Base-by-base conservation (phyloP, 2,329 filamentous ascomycete genomes). In the Arthrinium puccinioides region DNA sequence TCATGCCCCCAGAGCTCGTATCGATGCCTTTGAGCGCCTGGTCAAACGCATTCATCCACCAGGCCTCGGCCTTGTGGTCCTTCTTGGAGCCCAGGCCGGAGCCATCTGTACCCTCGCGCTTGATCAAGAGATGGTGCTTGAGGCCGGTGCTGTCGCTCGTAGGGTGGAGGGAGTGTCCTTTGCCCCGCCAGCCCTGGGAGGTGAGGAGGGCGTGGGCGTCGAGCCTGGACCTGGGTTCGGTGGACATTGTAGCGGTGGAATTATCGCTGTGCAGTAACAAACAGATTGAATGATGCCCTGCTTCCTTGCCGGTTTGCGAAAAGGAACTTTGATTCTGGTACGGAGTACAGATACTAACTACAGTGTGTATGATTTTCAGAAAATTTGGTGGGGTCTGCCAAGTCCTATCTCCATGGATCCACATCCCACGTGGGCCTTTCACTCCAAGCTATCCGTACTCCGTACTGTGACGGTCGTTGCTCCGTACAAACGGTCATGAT, bases 31-130 rank as follows among this genome's bases (percentile, higher is more conserved):
- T 84, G 46, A 96, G 67, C 39, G 89, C 88, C 57, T 88, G 82
- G 61, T 97, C 90, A 49, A 95, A 96, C 9, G 92, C 92, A 41
- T 87, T 83, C 62, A 95, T 72, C 92, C 92, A 98, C 92, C 92
- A 98, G 59, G 95, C 88, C 56, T 96, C 90, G 49, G 71, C 76
- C 16, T 73, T 76, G 44, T 71, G 71, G 44, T 79, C 74, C 40
- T 72, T 69, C 59, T 86, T 87, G 56, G 85, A 80, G 38, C 90
- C 90, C 5, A 97, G 69, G 18, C 90, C 90, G 37, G 85, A 71
- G 20, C 75, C 83, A 59, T 94, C 84, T 50, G 82, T 74, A 62
- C 41, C 41, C 13, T 94, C 94, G 51, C 85, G 82, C 41, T 84
- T 80, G 39, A 95, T 74, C 25, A 94, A 78, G 20, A 97, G 74